Conservation (phyloP, 73 alveolate genomes). For the Tetrahymena elliotti region DNA sequence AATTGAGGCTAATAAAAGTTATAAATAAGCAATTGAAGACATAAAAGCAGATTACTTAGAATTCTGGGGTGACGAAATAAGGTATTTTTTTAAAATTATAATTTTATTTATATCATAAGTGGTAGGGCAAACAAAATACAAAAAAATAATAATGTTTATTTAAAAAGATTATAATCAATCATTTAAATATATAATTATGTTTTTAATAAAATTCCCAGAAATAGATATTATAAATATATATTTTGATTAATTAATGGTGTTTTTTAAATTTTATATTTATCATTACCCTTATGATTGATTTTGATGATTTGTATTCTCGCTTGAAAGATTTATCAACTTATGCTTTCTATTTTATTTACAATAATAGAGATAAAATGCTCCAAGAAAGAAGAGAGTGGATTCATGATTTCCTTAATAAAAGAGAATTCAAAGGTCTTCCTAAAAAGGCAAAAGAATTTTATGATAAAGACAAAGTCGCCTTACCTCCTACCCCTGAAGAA, state of each 20-base stretch:
- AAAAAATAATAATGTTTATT: background rate
- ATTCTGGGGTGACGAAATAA: conserved; percentile 36
- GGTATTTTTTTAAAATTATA: background rate
- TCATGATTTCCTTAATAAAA: conserved; percentile 20
- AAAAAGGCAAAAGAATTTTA: conserved; percentile 30
- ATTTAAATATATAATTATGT: no score
- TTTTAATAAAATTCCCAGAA: background rate
- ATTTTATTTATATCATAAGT: no score
- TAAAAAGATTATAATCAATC: no score
- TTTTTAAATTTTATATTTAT: no score
- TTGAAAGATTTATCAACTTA: background rate
- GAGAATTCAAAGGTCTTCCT: conserved; percentile 34
- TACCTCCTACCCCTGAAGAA: conserved; percentile 41
- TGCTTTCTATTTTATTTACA: background rate
- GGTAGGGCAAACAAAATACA: background rate
- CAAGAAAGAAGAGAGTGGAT: conserved; percentile 41
- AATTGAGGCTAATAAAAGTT: conserved; percentile 63
- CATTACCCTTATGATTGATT: no score
- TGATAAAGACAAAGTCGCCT: conserved; percentile 32
- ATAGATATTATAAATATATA: background rate
- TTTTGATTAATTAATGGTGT: background rate
- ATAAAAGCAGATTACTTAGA: conserved; percentile 8
- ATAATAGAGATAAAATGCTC: conserved; percentile 13
- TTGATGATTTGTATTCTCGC: background rate
- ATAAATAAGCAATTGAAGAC: conserved; percentile 45